Evolutionary conservation across 208 protist species (phyloP), one percentile per base, ranked within the genome.

Genomic region (Trypanosoma rangeli): DNA sequence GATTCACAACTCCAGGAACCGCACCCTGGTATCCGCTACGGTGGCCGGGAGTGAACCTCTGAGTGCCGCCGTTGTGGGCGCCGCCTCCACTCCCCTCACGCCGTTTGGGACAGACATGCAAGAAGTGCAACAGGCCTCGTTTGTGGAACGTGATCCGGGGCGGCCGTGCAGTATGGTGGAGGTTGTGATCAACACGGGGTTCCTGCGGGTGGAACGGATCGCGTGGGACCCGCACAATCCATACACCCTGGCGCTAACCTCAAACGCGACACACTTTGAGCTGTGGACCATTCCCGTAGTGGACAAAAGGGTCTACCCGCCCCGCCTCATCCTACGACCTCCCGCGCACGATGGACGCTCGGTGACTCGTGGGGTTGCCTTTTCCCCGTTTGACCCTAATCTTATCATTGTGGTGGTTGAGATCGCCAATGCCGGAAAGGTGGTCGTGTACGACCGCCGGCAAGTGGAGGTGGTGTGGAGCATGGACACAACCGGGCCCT

Each of bases 201-300:
- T 85, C 53, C 66, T 81, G 61, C 77, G 68, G 18, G 84, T 94
- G 53, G 82, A 92, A 59, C 85, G 85, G 42, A 90, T 96, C 44
- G 83, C 82, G 20, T 96, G 91, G 89, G 90, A 96, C 64, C 83
- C 85, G 54, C 86, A 96, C 66, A 81, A 89, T 39, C 76, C 82
- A 26, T 93, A 96, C 76, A 93, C 88, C n/a, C 79, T 96, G n/a
- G 86, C 87, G 5, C 81, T 94, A 22, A 88, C 74, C 37, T 89
- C 84, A 12, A 61, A 79, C 0, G 64, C 73, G 13, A 93, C 84
- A 15, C 78, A 90, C 70, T 96, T 96, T 74, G 88, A 96, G 74
- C 62, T 96, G 42, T 94, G 91, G 87, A 71, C 77, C 28, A 82
- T 95, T 37, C 86, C 83, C 13, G 78, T 76, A 9, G 74, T 76